Evolutionary conservation across 208 protist species (phyloP).

Genomic region (Trypanosoma melophagium): DNA sequence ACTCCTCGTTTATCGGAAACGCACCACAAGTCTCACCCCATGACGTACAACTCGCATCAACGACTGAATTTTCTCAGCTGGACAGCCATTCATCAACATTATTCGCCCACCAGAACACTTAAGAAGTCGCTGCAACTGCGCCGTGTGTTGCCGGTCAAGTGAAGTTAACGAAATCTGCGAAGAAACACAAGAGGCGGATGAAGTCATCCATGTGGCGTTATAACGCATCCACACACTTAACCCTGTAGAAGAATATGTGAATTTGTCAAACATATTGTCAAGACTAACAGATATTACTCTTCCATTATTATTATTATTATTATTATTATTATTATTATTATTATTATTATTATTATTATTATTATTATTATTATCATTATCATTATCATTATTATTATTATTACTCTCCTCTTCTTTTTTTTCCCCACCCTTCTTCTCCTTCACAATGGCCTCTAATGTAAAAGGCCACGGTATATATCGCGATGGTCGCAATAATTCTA

Average conservation of each 20-base stretch:
- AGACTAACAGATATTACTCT: too few species aligned
- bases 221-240: conserved; percentile 14
- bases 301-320: too few species aligned
- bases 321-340: background rate
- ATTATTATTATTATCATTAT: background rate
- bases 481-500: conserved; percentile 24
- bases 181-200: too few species aligned
- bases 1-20: conserved; percentile 22
- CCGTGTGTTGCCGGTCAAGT: conserved; percentile 13
- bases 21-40: conserved; percentile 22
- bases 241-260: background rate
- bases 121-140: conserved; percentile 14
- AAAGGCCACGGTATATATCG: conserved; percentile 28
- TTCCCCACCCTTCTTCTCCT: too few species aligned
- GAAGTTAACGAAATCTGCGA: too few species aligned
- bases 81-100: conserved; percentile 26
- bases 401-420: background rate
- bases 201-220: conserved; percentile 8
- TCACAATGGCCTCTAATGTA: conserved; percentile 2
- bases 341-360: background rate
- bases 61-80: conserved; percentile 19
- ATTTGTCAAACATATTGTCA: too few species aligned
- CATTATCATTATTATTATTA: background rate
- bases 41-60: conserved; percentile 7
- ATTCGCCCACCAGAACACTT: background rate